These are phyloP conservation scores for Malus domestica DNA, from an alignment of 306 rosid species.

Conservation along the genomic window ASM211411v1 NC_041801.1:14441001-14441500, in stretches of 20 bases:
- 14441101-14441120: background rate
- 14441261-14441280: background rate
- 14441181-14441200: background rate
- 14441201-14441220: background rate
- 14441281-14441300: background rate
- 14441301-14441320: background rate
- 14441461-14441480: background rate
- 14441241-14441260: background rate
- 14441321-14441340: background rate
- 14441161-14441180: background rate
- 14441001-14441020: constrained; percentile 94
- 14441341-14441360: background rate
- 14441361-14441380: background rate
- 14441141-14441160: background rate
- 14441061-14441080: constrained; percentile 61
- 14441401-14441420: background rate
- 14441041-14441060: constrained; percentile 89
- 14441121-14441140: background rate
- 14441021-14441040: constrained; percentile 96
- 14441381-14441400: background rate
- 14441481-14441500: background rate
- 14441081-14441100: constrained; percentile 3
- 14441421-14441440: background rate
- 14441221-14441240: background rate
- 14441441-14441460: background rate